A percentile compares a stretch with the other conserved stretches of the same genome.
These are phyloP conservation scores for Staphylotrichum longicolle DNA, from an alignment of 495 filamentous ascomycete genomes.

Conservation along the genomic window DNA sequence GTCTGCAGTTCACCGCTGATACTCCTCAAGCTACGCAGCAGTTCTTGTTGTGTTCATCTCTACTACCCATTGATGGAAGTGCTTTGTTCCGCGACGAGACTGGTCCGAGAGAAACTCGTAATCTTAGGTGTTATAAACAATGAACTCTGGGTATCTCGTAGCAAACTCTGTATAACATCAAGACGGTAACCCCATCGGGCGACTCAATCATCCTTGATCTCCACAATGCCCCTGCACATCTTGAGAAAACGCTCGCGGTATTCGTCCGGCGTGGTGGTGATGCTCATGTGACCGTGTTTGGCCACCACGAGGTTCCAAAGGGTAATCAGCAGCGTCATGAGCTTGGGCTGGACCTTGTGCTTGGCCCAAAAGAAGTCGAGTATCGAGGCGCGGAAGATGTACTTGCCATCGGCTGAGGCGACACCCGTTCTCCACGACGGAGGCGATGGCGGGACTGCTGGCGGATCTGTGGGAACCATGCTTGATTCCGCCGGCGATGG, in stretches of 20 bases:
- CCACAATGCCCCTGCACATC: slow-evolving; percentile 58
- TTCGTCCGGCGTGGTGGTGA: slow-evolving; percentile 64
- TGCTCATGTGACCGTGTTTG: slow-evolving; percentile 63
- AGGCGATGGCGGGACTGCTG: slow-evolving; percentile 33
- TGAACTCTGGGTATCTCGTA: too few species aligned
- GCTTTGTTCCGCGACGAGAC: too few species aligned
- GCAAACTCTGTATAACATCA: too few species aligned
- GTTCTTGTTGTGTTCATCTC: too few species aligned
- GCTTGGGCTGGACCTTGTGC: slow-evolving; percentile 60
- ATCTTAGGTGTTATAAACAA: too few species aligned
- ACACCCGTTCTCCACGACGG: slow-evolving; percentile 58
- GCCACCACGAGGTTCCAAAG: slow-evolving; percentile 57
- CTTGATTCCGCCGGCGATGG: slow-evolving; percentile 22
- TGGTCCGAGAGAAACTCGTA: too few species aligned
- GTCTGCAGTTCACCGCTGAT: too few species aligned
- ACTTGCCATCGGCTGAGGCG: slow-evolving; percentile 56
- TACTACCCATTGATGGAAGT: too few species aligned
- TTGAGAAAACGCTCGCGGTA: slow-evolving; percentile 62
- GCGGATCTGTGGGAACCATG: slow-evolving; percentile 31
- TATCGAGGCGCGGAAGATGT: slow-evolving; percentile 60
- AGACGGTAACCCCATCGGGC: too few species aligned
- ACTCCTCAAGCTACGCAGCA: too few species aligned
- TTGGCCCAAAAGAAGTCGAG: slow-evolving; percentile 73
- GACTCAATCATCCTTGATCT: slow-evolving; percentile 40
- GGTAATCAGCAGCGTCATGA: slow-evolving; percentile 60